Percentiles rank a stretch among this genome's conserved stretches.
phyloP scores from a whole-genome alignment of 2,329 filamentous ascomycete genomes.

The Penicillium sp. region DNA sequence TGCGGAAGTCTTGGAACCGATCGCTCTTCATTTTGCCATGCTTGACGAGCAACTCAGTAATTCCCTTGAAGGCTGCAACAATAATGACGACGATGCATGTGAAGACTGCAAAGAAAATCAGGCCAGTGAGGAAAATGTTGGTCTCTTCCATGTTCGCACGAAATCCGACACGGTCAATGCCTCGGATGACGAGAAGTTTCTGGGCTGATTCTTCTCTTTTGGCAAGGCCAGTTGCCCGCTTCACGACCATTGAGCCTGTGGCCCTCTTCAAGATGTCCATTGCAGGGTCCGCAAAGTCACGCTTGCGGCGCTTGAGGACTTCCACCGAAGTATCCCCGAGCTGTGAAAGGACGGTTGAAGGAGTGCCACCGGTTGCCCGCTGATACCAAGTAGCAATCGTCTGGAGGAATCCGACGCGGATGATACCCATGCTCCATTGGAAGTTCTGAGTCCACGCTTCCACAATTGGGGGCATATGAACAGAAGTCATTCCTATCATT shows the following conservation, averaged over 20 bases:
- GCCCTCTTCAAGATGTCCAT: conserved; percentile 29
- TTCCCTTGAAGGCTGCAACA: conserved; percentile 75
- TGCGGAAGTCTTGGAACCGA: conserved; percentile 89
- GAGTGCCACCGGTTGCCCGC: conserved; percentile 82
- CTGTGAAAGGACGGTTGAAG: conserved; percentile 73
- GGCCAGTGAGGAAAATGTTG: conserved; percentile 89
- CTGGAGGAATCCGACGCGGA: conserved; percentile 83
- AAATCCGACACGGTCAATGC: conserved; percentile 88
- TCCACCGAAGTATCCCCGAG: conserved; percentile 76
- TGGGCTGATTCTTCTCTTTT: conserved; percentile 53
- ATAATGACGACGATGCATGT: conserved; percentile 70
- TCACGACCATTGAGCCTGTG: not conserved
- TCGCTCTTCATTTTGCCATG: conserved; percentile 76
- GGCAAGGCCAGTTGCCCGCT: conserved; percentile 37
- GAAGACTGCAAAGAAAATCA: conserved; percentile 85
- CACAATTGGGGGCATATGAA: conserved; percentile 82
- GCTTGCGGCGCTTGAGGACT: conserved; percentile 62
- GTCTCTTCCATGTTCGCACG: conserved; percentile 79
- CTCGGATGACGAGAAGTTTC: conserved; percentile 60
- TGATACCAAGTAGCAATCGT: conserved; percentile 93
- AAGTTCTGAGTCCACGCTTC: conserved; percentile 96
- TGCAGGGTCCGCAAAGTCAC: conserved; percentile 48
- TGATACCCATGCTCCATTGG: conserved; percentile 97
- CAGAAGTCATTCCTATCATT: conserved; percentile 79
- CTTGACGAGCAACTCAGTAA: conserved; percentile 73